phyloP scores from a whole-genome alignment of 306 rosid genomes.

The Malus asiatica region DNA sequence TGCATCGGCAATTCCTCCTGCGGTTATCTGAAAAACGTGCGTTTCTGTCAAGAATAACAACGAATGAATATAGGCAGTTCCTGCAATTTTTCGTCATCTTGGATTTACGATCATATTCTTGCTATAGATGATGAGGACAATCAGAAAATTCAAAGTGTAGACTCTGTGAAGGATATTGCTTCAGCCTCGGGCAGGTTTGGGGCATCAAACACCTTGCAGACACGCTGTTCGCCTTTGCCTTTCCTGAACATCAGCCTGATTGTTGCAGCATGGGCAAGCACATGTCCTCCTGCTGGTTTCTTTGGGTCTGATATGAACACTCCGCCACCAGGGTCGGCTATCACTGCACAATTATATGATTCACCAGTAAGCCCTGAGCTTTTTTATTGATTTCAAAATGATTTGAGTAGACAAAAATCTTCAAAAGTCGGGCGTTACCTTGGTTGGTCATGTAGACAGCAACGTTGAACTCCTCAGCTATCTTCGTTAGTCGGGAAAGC shows the following conservation, averaged over 20 bases:
- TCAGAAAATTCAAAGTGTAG: background rate
- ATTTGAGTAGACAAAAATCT: background rate
- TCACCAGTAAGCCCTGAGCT: background rate
- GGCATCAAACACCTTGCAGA: slow-evolving; percentile 91
- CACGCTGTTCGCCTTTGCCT: slow-evolving; percentile 95
- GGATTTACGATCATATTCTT: background rate
- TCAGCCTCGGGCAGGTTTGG: slow-evolving; percentile 95
- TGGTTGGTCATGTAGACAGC: slow-evolving; percentile 97
- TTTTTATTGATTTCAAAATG: background rate
- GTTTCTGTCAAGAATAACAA: slow-evolving; percentile 41
- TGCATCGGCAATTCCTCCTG: slow-evolving; percentile 89
- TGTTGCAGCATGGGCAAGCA: slow-evolving; percentile 92
- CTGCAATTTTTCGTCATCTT: background rate
- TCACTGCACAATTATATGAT: slow-evolving; percentile 50
- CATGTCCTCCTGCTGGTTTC: slow-evolving; percentile 97
- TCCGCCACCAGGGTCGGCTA: slow-evolving; percentile 94
- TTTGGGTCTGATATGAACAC: slow-evolving; percentile 88
- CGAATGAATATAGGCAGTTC: background rate
- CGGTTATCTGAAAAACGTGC: slow-evolving; percentile 86
- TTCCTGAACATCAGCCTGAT: slow-evolving; percentile 86
- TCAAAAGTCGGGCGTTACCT: slow-evolving; percentile 32
- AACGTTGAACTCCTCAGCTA: slow-evolving; percentile 88
- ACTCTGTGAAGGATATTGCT: slow-evolving; percentile 77
- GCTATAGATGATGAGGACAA: background rate
- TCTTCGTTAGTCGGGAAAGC: slow-evolving; percentile 85